Evolutionary conservation across 495 filamentous ascomycete genomes (phyloP).

Genomic region (Neurospora sp.): DNA sequence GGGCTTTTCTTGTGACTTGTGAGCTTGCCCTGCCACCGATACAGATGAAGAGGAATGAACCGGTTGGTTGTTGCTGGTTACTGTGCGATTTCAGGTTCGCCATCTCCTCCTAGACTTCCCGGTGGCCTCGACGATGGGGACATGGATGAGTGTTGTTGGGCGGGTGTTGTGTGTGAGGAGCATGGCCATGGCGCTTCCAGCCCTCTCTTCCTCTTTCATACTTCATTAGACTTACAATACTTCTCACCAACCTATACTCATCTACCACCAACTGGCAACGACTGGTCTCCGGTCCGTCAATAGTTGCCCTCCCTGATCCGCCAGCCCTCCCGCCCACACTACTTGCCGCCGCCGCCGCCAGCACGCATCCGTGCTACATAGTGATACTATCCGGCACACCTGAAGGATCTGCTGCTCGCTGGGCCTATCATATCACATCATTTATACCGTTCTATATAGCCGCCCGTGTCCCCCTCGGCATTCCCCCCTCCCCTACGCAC

Average conservation of each 20-base stretch:
- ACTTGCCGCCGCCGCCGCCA: background rate
- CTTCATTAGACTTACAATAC: background rate
- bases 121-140: too few relatives aligned
- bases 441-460: conserved; percentile 7
- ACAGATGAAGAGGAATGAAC: background rate
- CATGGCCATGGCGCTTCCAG: background rate
- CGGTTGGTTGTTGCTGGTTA: too few relatives aligned
- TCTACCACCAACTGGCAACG: background rate
- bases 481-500: conserved; percentile 3
- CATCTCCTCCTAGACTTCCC: background rate
- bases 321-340: background rate
- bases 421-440: background rate
- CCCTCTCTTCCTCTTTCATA: background rate
- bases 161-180: background rate
- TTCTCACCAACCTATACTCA: background rate
- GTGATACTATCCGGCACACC: background rate
- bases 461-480: background rate
- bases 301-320: conserved; percentile 4
- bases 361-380: background rate
- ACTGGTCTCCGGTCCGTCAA: conserved; percentile 2
- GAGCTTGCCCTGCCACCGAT: background rate
- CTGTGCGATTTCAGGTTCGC: background rate
- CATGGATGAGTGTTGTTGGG: background rate
- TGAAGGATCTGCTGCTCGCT: background rate
- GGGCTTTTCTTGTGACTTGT: background rate